Evolutionary conservation across 495 filamentous ascomycete species (phyloP).

Genomic region (Pyronema domesticum): DNA sequence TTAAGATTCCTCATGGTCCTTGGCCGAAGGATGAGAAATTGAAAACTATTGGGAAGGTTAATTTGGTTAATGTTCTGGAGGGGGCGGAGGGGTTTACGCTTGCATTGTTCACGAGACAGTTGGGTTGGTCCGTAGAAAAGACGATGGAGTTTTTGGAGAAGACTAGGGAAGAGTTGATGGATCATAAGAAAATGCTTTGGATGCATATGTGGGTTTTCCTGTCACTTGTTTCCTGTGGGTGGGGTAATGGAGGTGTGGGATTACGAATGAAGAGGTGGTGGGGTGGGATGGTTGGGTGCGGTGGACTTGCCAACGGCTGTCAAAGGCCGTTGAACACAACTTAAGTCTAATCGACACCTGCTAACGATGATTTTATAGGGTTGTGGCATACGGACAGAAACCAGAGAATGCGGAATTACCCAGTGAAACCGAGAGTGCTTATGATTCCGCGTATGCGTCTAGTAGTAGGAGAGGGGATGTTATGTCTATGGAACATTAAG

Average conservation of each 20-base stretch:
- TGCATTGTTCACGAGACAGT: slow-evolving; percentile 41
- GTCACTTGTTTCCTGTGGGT: too few species aligned
- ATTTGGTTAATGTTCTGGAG: slow-evolving; percentile 41
- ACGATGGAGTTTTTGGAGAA: slow-evolving; percentile 30
- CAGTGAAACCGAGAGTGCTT: not conserved
- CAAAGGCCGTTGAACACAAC: too few species aligned
- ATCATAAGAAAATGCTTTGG: not conserved
- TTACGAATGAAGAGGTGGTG: too few species aligned
- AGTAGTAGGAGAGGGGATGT: too few species aligned
- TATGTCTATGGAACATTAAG: too few species aligned
- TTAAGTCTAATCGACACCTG: not conserved
- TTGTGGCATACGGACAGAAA: not conserved
- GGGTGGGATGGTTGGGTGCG: too few species aligned
- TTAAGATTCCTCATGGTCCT: slow-evolving; percentile 47
- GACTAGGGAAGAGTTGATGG: not conserved
- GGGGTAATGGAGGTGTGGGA: too few species aligned
- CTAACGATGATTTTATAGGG: not conserved
- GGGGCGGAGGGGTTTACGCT: slow-evolving; percentile 34
- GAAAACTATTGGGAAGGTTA: slow-evolving; percentile 46
- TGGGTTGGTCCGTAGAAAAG: slow-evolving; percentile 31
- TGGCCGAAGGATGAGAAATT: slow-evolving; percentile 47
- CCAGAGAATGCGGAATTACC: not conserved
- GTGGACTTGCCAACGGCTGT: too few species aligned
- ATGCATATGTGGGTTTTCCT: slow-evolving; percentile 3
- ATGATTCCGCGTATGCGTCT: not conserved